A percentile compares a stretch with the other conserved stretches of the same genome.
Evolutionary conservation across 345 rosid genomes (phyloP).

Genomic region (Hibiscus tridactylites): DNA sequence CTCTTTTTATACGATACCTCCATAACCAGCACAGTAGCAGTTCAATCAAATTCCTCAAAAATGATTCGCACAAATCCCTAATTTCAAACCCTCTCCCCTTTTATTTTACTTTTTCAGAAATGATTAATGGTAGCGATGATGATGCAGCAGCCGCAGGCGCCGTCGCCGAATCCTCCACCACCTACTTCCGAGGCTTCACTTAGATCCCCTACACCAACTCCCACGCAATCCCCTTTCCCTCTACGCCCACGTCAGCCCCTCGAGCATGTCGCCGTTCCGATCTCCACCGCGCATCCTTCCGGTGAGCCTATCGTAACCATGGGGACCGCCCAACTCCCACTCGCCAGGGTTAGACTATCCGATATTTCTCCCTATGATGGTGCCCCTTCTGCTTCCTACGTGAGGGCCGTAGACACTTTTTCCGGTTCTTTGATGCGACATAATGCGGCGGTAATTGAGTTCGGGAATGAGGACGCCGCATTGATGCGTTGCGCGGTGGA

Average conservation of each 20-base stretch:
- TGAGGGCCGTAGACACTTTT: constrained; percentile 71
- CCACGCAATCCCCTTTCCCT: constrained; percentile 19
- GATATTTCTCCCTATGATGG: constrained; percentile 75
- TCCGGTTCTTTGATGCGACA: constrained; percentile 68
- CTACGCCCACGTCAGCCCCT: constrained; percentile 20
- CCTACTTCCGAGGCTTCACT: constrained; percentile 19
- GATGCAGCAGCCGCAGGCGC: constrained; percentile 24
- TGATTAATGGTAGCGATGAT: constrained; percentile 41
- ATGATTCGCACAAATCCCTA: constrained; percentile 1
- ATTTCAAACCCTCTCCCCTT: not conserved
- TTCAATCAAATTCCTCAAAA: not conserved
- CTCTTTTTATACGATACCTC: not conserved
- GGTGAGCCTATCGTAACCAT: constrained; percentile 31
- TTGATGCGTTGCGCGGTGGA: constrained; percentile 79
- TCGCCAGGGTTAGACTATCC: constrained; percentile 62
- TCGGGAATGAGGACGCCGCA: constrained; percentile 60
- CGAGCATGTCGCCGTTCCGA: constrained; percentile 30
- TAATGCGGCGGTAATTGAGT: constrained; percentile 81
- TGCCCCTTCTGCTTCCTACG: constrained; percentile 49
- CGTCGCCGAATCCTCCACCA: constrained; percentile 19
- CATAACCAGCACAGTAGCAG: not conserved
- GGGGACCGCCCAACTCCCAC: constrained; percentile 12
- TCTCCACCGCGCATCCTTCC: constrained; percentile 5
- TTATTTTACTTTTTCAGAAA: constrained; percentile 16
- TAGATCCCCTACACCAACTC: constrained; percentile 28